Evolutionary conservation across 345 rosid genomes (phyloP).

Genomic region (Psidium guajava): DNA sequence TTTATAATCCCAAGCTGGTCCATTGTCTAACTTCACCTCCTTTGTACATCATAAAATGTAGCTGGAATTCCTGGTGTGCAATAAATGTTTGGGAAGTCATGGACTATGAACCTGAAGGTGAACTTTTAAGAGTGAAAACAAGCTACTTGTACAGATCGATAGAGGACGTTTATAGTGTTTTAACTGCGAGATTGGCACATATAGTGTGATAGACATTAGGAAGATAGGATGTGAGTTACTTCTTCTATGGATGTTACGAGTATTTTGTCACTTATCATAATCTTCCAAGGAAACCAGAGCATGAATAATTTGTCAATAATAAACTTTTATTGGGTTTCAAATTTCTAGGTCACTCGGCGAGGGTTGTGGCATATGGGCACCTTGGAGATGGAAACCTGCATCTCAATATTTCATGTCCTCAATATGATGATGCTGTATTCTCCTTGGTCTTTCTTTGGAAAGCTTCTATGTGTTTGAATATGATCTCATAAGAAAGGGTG

Average conservation of each 20-base stretch:
- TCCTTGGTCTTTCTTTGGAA: background rate
- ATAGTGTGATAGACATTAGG: background rate
- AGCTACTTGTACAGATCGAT: background rate
- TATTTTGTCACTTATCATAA: background rate
- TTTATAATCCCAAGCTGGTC: background rate
- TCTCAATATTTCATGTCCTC: slow-evolving; percentile 67
- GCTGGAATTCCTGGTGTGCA: background rate
- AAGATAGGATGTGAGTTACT: background rate
- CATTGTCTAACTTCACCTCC: background rate
- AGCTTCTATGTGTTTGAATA: background rate
- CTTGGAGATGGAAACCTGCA: slow-evolving; percentile 95
- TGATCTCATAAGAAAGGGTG: background rate
- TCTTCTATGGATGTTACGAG: background rate
- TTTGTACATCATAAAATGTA: background rate
- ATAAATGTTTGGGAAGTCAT: background rate
- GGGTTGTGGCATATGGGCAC: slow-evolving; percentile 85
- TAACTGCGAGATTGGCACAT: background rate
- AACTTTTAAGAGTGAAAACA: background rate
- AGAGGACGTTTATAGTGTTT: background rate
- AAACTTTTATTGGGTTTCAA: background rate
- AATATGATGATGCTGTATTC: slow-evolving; percentile 54
- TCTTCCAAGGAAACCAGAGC: background rate
- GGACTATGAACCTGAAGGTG: background rate
- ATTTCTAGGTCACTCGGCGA: slow-evolving; percentile 52
- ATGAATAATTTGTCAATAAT: background rate